These are phyloP conservation scores for Friedmanniomyces simplex DNA, from an alignment of 495 filamentous ascomycete genomes.

Conservation along the genomic window DNA sequence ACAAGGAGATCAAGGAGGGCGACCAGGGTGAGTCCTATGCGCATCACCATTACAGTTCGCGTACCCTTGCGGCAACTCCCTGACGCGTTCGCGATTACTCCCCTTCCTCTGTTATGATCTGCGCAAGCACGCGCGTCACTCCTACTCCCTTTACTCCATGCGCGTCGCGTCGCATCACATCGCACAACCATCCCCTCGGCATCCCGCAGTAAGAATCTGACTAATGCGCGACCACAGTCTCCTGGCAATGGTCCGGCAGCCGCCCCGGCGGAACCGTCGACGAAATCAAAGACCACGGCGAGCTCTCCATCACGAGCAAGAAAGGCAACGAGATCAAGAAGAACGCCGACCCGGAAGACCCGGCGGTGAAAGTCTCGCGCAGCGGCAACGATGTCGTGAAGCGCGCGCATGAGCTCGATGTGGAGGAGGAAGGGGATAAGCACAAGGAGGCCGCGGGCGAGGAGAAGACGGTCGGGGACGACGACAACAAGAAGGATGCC, in stretches of 20 bases:
- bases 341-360: slow-evolving; percentile 46
- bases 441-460: slow-evolving; percentile 28
- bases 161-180: not conserved
- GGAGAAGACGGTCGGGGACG: slow-evolving; percentile 15
- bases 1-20: slow-evolving; percentile 33
- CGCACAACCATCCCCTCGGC: not conserved
- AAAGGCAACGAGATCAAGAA: slow-evolving; percentile 52
- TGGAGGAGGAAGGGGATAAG: slow-evolving; percentile 22
- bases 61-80: not conserved
- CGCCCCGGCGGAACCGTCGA: slow-evolving; percentile 45
- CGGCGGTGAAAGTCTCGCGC: slow-evolving; percentile 46
- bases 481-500: slow-evolving; percentile 17
- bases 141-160: not conserved
- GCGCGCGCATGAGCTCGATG: slow-evolving; percentile 19
- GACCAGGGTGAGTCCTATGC: slow-evolving; percentile 33
- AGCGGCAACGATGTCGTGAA: slow-evolving; percentile 45
- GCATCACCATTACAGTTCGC: not conserved
- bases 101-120: not conserved
- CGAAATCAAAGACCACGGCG: slow-evolving; percentile 48
- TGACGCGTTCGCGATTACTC: not conserved
- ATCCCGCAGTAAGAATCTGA: too few species aligned
- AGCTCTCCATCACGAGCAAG: slow-evolving; percentile 47
- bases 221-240: slow-evolving; percentile 38
- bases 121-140: not conserved
- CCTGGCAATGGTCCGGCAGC: slow-evolving; percentile 47